Evolutionary conservation across 2,329 filamentous ascomycete genomes (phyloP), one percentile per base, ranked within the genome.

Genomic region (Cadophora malorum): DNA sequence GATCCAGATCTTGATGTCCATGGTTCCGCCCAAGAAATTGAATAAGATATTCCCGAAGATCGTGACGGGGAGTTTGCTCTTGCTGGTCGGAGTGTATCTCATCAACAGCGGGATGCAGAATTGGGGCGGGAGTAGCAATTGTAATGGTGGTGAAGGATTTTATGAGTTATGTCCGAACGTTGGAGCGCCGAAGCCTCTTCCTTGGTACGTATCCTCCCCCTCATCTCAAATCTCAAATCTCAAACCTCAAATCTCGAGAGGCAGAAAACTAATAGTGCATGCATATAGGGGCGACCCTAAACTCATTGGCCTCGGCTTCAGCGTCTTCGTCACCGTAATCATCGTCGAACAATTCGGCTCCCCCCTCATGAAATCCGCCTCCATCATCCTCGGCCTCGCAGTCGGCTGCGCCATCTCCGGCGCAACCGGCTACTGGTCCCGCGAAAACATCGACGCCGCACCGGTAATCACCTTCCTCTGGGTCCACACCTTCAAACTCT

Each of bases 361-460:
- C 4, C 89, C 89, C 0, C 89, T 91, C 75, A 90, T 91, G 87
- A 90, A 91, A 76, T 88, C 86, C 31, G 88, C 87, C 53, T 85
- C 87, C 16, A 88, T 91, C 25, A 85, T 91, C 33, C 78, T 90
- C 59, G 89, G 89, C 28, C 81, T 90, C 2, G 81, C 90, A 4
- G 83, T 90, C 14, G 88, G 89, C 49, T 91, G 89, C 72, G 89
- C 90, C 70, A 88, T 91, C 23, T 88, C 88, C 5, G 89, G 81
- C 9, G 87, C 88, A 3, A 88, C 84, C 67, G 88, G 88, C 14
- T 91, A 91, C 78, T 91, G 90, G 75, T 87, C 88, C 63, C 78
- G 80, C 14, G 80, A 81, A 6, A 82, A 83, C 49, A 90, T 91
- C 72, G 82, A 87, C 68, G 80, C 82, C 7, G 88, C 89, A 0